Evolutionary conservation across 176 grass and related monocot species (phyloP).

Genomic region (Zizania latifolia): DNA sequence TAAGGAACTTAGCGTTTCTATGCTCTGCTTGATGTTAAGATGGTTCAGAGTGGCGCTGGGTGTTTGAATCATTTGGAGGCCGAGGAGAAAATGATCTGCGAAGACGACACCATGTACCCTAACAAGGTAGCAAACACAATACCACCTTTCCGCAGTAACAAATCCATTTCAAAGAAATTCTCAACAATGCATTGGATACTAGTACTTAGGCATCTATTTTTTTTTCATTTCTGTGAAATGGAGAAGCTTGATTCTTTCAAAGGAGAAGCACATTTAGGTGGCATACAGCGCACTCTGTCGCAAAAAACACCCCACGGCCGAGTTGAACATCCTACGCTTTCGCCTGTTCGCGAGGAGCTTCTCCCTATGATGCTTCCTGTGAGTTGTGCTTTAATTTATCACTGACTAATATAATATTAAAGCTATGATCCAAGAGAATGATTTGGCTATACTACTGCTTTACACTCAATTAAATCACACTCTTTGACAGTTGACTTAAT

Average conservation of each 20-base stretch:
- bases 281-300: slow-evolving; percentile 26
- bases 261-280: slow-evolving; percentile 27
- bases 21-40: slow-evolving; percentile 38
- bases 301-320: slow-evolving; percentile 36
- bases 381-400: slow-evolving; percentile 23
- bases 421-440: neutral
- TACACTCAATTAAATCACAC: too few species aligned
- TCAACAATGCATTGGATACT: neutral
- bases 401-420: neutral
- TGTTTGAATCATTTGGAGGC: slow-evolving; percentile 25
- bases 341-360: slow-evolving; percentile 61
- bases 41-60: slow-evolving; percentile 73
- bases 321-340: slow-evolving; percentile 63
- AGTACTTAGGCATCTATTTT: neutral
- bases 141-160: neutral
- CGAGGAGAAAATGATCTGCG: slow-evolving; percentile 81
- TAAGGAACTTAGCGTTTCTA: neutral
- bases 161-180: slow-evolving; percentile 5
- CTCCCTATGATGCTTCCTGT: slow-evolving; percentile 30
- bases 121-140: slow-evolving; percentile 36
- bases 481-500: neutral
- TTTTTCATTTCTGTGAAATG: slow-evolving; percentile 30
- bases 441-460: neutral
- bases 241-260: slow-evolving; percentile 63
- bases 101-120: slow-evolving; percentile 51